Conservation (phyloP, 768 basidiomycete genomes). For the Saitozyma sp. region DNA sequence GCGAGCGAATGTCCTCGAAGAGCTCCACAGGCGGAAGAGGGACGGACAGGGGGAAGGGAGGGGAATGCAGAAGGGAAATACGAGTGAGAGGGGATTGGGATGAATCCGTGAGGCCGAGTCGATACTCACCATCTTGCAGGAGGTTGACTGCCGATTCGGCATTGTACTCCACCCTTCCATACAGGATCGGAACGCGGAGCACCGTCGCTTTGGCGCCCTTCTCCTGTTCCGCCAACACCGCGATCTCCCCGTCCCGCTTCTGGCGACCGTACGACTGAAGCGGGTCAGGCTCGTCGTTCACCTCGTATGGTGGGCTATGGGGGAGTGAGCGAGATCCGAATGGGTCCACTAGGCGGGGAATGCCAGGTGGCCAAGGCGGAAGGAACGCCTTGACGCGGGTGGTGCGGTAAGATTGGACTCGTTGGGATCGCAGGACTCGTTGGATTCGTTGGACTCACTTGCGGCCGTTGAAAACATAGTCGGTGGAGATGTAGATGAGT, state of each 20-base stretch:
- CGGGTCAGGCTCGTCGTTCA: constrained; percentile 72
- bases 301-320: constrained; percentile 74
- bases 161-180: constrained; percentile 80
- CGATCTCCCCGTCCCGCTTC: constrained; percentile 83
- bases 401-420: too few species aligned
- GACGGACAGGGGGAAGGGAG: constrained; percentile 1
- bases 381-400: too few species aligned
- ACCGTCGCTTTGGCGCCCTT: constrained; percentile 61
- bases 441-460: constrained; percentile 44
- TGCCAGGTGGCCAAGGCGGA: too few species aligned
- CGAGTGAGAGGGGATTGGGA: neutral
- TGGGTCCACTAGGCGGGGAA: too few species aligned
- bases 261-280: constrained; percentile 83
- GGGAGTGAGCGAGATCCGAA: neutral
- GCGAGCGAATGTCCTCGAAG: too few species aligned
- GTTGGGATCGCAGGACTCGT: too few species aligned
- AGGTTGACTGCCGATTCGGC: constrained; percentile 87
- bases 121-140: constrained; percentile 63
- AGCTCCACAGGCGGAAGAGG: neutral
- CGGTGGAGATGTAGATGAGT: constrained; percentile 93
- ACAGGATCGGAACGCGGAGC: constrained; percentile 90
- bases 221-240: constrained; percentile 61
- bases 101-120: too few species aligned
- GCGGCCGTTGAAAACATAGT: constrained; percentile 96
- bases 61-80: neutral